These are phyloP conservation scores for Globisporangium lucens DNA, from an alignment of 352 stramenopile genomes.

Conservation along the genomic window DNA sequence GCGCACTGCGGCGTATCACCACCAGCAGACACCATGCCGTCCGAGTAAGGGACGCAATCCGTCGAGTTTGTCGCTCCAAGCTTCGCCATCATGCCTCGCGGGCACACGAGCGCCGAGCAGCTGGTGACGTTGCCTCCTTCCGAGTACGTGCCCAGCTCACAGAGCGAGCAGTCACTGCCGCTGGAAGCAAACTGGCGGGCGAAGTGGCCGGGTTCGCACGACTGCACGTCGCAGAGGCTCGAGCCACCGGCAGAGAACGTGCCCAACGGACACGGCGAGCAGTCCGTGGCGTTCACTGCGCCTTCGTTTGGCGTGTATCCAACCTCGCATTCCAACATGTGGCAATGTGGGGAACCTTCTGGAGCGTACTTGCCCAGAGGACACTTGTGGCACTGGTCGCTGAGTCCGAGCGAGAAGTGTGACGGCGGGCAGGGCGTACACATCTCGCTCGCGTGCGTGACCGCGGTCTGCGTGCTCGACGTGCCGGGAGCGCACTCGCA, in stretches of 20 bases:
- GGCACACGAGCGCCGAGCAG: conserved; percentile 26
- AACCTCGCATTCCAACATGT: conserved; percentile 24
- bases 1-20: conserved; percentile 22
- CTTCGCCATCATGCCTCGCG: conserved; percentile 27
- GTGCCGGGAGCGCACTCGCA: conserved; percentile 26
- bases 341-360: conserved; percentile 24
- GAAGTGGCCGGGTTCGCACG: conserved; percentile 28
- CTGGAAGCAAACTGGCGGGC: conserved; percentile 22
- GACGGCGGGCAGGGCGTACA: conserved; percentile 24
- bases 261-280: conserved; percentile 29
- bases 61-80: conserved; percentile 25
- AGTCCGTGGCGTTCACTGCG: conserved; percentile 37
- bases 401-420: conserved; percentile 28
- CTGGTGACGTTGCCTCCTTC: conserved; percentile 22
- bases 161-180: conserved; percentile 33
- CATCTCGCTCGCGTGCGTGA: conserved; percentile 11
- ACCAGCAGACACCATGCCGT: conserved; percentile 30
- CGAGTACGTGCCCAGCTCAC: conserved; percentile 33
- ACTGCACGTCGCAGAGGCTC: conserved; percentile 21
- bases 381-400: conserved; percentile 42
- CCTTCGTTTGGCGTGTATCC: conserved; percentile 27
- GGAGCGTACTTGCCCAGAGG: conserved; percentile 26
- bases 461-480: conserved; percentile 18
- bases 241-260: conserved; percentile 30
- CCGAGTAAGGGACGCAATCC: conserved; percentile 28